Evolutionary conservation across 2,329 filamentous ascomycete species (phyloP), one percentile per base, ranked within the genome.

Genomic region (Calonectria hawksworthii): DNA sequence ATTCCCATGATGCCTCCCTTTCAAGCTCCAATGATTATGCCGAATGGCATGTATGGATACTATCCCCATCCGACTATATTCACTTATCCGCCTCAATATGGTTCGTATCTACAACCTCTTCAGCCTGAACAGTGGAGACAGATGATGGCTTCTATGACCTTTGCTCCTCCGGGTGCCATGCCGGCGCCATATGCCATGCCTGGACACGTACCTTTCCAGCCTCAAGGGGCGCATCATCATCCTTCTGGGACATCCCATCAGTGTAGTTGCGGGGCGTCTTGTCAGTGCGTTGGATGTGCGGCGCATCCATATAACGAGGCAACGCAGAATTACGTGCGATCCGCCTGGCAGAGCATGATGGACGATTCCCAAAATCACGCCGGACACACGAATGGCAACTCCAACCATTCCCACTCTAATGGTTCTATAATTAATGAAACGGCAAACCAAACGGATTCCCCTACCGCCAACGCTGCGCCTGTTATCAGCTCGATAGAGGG

Each of bases 251-350:
- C 83, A 26, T 85, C 82, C 68, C 85, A 86, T 59, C 86, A 83
- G 69, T 95, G 93, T 79, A 87, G 87, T 63, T 95, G 93, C 80
- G 93, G 93, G 26, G 90, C 93, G 69, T 86, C 86, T 34, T 95
- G 93, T 77, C 89, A 92, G 77, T 95, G 93, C 80, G 86, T 94
- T 44, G 93, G 92, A 14, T 95, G 93, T 81, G 88, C 92, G 7
- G 91, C 90, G 3, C 93, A 94, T 81, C 92, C 93, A 16, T 93
- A 92, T 80, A 94, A 94, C 77, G 87, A 91, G 10, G 90, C 92
- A 28, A 94, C 90, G 66, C 89, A 87, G 75, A 87, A 86, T 65
- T 88, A 88, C 73, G 86, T 92, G 4, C 86, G 88, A 67, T 89
- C 88, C 9, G 88, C 88, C 1, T 87, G 84, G 83, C 83, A 84